These are phyloP conservation scores for Silybum marianum DNA, from an alignment of 129 eudicot species.

Conservation along the genomic window DNA sequence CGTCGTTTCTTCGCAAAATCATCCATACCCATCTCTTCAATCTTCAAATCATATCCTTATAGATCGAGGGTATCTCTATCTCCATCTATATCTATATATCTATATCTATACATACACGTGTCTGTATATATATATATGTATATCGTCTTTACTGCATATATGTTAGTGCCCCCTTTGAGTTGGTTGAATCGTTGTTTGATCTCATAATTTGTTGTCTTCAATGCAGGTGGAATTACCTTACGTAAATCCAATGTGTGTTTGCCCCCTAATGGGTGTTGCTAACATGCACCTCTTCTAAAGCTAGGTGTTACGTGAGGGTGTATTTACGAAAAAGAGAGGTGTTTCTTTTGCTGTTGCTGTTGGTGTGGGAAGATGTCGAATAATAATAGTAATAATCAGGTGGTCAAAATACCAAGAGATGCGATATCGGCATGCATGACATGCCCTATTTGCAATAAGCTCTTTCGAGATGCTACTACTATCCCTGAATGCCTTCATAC, in stretches of 20 bases:
- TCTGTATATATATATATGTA: not conserved
- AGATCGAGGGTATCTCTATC: conserved; percentile 26
- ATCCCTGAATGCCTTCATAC: conserved; percentile 91
- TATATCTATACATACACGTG: conserved; percentile 18
- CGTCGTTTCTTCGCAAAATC: conserved; percentile 39
- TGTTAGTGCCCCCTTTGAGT: conserved; percentile 10
- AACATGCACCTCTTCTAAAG: conserved; percentile 57
- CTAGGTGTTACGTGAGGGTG: conserved; percentile 35
- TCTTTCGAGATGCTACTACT: conserved; percentile 82
- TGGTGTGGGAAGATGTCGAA: conserved; percentile 55
- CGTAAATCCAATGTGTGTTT: conserved; percentile 47
- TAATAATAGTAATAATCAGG: conserved; percentile 36
- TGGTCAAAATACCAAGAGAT: conserved; percentile 50
- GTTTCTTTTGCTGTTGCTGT: not conserved
- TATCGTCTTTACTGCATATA: conserved; percentile 24
- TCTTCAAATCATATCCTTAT: conserved; percentile 36
- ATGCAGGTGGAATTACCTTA: conserved; percentile 47
- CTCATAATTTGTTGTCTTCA: conserved; percentile 27
- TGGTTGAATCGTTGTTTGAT: conserved; percentile 24
- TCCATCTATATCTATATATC: not conserved
- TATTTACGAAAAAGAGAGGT: not conserved
- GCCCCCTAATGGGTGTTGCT: conserved; percentile 31
- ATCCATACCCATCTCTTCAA: conserved; percentile 30
- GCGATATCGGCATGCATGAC: conserved; percentile 94
- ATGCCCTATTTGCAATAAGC: conserved; percentile 85